phyloP scores from a whole-genome alignment of 192 early-diverging fungal species.

The Mortierella claussenii region DNA sequence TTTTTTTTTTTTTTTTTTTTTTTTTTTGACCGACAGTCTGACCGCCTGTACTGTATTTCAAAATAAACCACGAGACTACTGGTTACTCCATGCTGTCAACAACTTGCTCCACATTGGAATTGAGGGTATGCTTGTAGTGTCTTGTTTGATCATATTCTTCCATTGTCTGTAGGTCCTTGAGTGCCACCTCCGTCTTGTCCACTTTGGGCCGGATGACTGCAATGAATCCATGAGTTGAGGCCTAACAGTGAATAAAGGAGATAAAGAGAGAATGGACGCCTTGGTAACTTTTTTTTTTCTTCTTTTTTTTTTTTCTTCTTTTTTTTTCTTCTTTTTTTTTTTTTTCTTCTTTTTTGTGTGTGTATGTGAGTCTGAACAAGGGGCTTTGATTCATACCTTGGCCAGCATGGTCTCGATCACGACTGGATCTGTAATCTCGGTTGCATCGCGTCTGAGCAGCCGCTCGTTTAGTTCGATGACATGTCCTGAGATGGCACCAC shows the following conservation, averaged over 20 bases:
- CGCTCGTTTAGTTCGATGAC: slow-evolving; percentile 46
- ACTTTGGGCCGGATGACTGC: slow-evolving; percentile 42
- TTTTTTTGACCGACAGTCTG: no score
- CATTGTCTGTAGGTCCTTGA: slow-evolving; percentile 32
- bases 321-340: background rate
- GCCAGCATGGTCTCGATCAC: slow-evolving; percentile 33
- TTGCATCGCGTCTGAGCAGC: slow-evolving; percentile 2
- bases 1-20: background rate
- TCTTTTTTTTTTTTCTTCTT: background rate
- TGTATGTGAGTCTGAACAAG: no score
- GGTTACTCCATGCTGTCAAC: no score
- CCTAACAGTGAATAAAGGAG: slow-evolving; percentile 8
- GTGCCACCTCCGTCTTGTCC: slow-evolving; percentile 33
- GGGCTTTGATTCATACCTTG: slow-evolving; percentile 34
- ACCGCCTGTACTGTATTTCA: no score
- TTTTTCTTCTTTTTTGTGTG: background rate
- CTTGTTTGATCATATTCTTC: slow-evolving; percentile 30
- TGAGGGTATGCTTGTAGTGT: no score
- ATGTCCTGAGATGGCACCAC: slow-evolving; percentile 30
- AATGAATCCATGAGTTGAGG: slow-evolving; percentile 49
- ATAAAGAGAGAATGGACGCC: background rate
- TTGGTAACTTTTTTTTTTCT: background rate
- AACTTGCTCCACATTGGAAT: no score
- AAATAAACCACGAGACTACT: no score
- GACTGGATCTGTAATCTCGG: slow-evolving; percentile 18